Evolutionary conservation across 106 monocot species (phyloP), one percentile per base, ranked within the genome.

Genomic region (Allium cepa): DNA sequence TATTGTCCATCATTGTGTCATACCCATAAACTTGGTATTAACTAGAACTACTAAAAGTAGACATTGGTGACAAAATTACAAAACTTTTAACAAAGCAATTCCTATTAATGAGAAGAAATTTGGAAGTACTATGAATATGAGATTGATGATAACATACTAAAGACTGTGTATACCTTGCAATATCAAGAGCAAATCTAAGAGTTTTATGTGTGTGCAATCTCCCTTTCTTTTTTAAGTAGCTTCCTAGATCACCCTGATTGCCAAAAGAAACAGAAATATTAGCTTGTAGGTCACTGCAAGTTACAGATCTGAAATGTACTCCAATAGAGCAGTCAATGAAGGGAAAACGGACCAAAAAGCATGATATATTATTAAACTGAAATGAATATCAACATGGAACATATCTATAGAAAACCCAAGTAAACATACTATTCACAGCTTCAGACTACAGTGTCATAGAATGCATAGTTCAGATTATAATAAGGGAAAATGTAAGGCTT

Each of bases 191-290:
- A 69, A 85, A 94, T 78, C 81, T 73, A 59, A 94, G 75, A 75
- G 75, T 57, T 83, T 94, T 94, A 57, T 83, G 87, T 59, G 66
- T 62, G 66, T 87, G 71, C 56, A 90, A 50, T 67, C 72, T 75
- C 47, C 89, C 89, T 81, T 85, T 94, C 73, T 79, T 90, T 59
- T 81, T 82, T 80, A 94, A 72, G 75, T 90, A 90, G 56, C 66
- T 85, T 27, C 77, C 70, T 7, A 94, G 69, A 79, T 94, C 90
- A 79, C 85, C 87, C 90, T 94, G 72, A 55, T 26, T 57, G 17
- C 26, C 22, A 72, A 17, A 45, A 71, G 74, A 46, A 60, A 36
- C 17, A 26, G 7, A 48, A 26, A 55, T 46, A 27, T 61, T 13
- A 26, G 63, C 46, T 57, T 46, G 46, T 56, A 10, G 27, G 36